Evolutionary conservation across 495 filamentous ascomycete species (phyloP).

Genomic region (Daldinia decipiens): DNA sequence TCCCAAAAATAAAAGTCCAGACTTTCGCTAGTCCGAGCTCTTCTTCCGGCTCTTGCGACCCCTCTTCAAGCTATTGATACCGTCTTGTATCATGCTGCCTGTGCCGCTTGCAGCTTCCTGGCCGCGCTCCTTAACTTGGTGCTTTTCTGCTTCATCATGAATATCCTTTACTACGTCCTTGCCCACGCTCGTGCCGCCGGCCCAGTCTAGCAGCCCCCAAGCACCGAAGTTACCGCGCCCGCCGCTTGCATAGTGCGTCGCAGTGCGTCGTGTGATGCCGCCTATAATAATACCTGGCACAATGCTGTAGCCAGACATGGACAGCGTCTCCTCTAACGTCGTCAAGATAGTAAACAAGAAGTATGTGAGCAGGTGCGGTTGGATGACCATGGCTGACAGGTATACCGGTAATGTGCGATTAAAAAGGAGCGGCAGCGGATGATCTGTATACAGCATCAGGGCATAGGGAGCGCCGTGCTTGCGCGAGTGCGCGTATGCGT

Average conservation of each 20-base stretch:
- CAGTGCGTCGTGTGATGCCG: slow-evolving; percentile 76
- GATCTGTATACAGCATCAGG: slow-evolving; percentile 73
- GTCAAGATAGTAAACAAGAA: slow-evolving; percentile 72
- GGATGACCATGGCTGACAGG: slow-evolving; percentile 69
- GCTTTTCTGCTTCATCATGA: slow-evolving; percentile 67
- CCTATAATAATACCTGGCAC: slow-evolving; percentile 79
- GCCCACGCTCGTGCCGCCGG: slow-evolving; percentile 72
- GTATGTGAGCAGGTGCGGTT: slow-evolving; percentile 84
- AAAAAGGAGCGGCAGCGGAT: slow-evolving; percentile 78
- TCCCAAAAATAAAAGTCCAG: not conserved
- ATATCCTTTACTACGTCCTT: slow-evolving; percentile 66
- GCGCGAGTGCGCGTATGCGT: slow-evolving; percentile 69
- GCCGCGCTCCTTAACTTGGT: slow-evolving; percentile 62
- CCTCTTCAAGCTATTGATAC: slow-evolving; percentile 49
- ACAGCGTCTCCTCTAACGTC: slow-evolving; percentile 80
- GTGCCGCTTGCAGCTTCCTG: slow-evolving; percentile 53
- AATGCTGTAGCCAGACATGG: slow-evolving; percentile 79
- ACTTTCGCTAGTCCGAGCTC: slow-evolving; percentile 48
- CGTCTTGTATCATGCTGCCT: slow-evolving; percentile 50
- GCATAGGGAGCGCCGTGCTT: slow-evolving; percentile 68
- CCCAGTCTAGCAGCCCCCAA: slow-evolving; percentile 82
- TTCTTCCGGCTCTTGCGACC: slow-evolving; percentile 50
- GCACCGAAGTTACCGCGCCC: slow-evolving; percentile 79
- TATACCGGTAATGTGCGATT: slow-evolving; percentile 77
- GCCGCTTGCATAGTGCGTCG: slow-evolving; percentile 69